Evolutionary conservation across 257 asterid genomes (phyloP).

Genomic region (Nicotiana otophora): DNA sequence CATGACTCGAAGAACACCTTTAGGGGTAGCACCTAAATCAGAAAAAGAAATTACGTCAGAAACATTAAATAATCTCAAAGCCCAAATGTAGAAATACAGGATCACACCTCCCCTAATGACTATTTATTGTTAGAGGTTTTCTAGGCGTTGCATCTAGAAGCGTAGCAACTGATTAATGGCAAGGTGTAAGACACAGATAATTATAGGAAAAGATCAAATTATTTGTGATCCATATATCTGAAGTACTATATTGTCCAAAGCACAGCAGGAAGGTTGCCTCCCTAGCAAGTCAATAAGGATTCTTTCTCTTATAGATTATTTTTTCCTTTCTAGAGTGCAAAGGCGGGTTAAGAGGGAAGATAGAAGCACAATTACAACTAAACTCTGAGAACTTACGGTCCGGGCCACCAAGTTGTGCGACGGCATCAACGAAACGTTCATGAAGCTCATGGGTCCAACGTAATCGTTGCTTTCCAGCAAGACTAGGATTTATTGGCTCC

Average conservation of each 20-base stretch:
- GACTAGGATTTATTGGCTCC: slow-evolving; percentile 51
- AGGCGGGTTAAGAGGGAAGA: not conserved
- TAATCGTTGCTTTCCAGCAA: slow-evolving; percentile 90
- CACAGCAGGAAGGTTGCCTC: not conserved
- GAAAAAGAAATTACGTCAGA: slow-evolving; percentile 12
- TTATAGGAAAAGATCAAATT: not conserved
- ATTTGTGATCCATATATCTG: not conserved
- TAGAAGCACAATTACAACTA: slow-evolving; percentile 3
- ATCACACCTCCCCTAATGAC: not conserved
- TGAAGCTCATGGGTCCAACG: slow-evolving; percentile 99
- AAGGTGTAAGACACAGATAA: not conserved
- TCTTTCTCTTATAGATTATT: not conserved
- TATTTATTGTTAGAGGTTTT: not conserved
- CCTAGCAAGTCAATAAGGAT: not conserved
- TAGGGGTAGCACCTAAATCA: slow-evolving; percentile 94
- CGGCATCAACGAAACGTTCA: slow-evolving; percentile 90
- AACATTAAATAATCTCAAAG: not conserved
- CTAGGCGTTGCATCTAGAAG: not conserved
- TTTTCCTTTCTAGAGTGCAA: not conserved
- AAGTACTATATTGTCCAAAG: not conserved
- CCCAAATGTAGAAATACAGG: not conserved
- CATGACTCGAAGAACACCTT: slow-evolving; percentile 97
- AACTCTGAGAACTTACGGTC: slow-evolving; percentile 58
- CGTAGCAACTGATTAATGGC: not conserved
- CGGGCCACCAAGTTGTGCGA: slow-evolving; percentile 98